Conservation (phyloP, 768 basidiomycete species). For the Hortiboletus flavorubellus region DNA sequence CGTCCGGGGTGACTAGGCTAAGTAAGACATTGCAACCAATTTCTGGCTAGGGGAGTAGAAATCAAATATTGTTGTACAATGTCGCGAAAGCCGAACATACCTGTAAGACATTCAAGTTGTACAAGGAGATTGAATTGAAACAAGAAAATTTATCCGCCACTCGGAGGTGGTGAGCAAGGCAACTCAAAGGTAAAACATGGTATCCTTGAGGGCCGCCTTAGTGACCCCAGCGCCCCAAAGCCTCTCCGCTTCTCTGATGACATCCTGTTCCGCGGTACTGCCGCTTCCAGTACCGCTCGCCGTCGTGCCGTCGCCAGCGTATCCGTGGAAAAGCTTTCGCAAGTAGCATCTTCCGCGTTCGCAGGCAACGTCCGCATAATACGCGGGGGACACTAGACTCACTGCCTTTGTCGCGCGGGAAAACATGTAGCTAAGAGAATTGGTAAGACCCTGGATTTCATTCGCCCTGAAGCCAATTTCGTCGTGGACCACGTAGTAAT, state of each 20-base stretch:
- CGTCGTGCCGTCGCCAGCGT: conserved; percentile 21
- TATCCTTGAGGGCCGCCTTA: conserved; percentile 51
- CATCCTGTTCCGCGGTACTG: conserved; percentile 44
- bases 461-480: conserved; percentile 50
- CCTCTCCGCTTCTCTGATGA: conserved; percentile 49
- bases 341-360: conserved; percentile 55
- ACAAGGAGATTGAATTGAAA: background rate
- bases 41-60: background rate
- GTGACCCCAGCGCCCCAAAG: conserved; percentile 58
- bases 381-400: conserved; percentile 36
- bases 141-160: background rate
- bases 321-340: conserved; percentile 45
- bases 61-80: background rate
- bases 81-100: background rate
- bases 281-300: conserved; percentile 33
- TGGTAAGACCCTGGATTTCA: conserved; percentile 51
- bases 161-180: background rate
- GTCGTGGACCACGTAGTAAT: conserved; percentile 55
- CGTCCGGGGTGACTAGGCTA: background rate
- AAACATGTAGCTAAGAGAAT: conserved; percentile 54
- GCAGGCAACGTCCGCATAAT: conserved; percentile 48
- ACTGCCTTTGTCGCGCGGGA: conserved; percentile 53
- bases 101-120: background rate
- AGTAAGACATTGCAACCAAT: background rate
- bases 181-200: conserved; percentile 72